phyloP scores from a whole-genome alignment of 208 protist genomes.

The Leishmania tropica region DNA sequence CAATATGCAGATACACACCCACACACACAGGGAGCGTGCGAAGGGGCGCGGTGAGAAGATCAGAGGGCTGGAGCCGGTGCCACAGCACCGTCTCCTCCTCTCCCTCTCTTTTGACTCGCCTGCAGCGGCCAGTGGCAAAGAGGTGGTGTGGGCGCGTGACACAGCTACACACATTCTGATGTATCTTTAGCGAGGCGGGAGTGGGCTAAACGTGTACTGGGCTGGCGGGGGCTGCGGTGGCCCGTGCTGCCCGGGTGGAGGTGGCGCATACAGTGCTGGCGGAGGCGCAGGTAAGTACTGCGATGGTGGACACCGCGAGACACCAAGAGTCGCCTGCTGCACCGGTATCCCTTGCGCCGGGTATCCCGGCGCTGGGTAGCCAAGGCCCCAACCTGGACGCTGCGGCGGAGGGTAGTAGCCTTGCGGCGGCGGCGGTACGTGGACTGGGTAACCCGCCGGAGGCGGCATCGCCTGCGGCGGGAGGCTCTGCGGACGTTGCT shows the following conservation, averaged over 20 bases:
- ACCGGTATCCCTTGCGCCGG: neutral
- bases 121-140: neutral
- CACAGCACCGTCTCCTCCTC: neutral
- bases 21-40: neutral
- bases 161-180: neutral
- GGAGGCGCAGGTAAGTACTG: constrained; percentile 5
- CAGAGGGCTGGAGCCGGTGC: neutral
- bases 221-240: constrained; percentile 4
- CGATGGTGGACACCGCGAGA: constrained; percentile 9
- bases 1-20: neutral
- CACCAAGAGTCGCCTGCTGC: neutral
- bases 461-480: constrained; percentile 31
- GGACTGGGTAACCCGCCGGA: constrained; percentile 15
- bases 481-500: constrained; percentile 27
- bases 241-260: constrained; percentile 1
- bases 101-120: neutral
- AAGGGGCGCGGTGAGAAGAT: neutral
- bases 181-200: neutral
- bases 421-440: constrained; percentile 18
- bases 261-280: constrained; percentile 7
- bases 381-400: neutral
- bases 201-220: constrained; percentile 22
- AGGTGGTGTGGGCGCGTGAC: neutral
- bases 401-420: constrained; percentile 8
- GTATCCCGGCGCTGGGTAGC: neutral